These are phyloP conservation scores for Calcarisporium arbuscula DNA, from an alignment of 2,329 filamentous ascomycete species.

Conservation along the genomic window DNA sequence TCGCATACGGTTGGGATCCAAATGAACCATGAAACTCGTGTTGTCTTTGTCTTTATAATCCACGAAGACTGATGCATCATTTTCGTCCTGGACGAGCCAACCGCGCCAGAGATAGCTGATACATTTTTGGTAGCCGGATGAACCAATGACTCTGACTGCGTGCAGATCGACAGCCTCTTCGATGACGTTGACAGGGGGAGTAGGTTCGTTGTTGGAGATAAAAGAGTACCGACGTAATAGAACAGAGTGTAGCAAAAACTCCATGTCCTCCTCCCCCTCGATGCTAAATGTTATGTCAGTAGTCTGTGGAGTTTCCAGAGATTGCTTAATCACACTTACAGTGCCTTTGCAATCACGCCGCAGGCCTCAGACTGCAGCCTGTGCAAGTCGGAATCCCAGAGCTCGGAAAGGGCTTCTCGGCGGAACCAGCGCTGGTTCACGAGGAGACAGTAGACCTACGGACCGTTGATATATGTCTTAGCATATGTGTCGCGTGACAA, in stretches of 20 bases:
- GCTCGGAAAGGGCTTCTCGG: constrained; percentile 69
- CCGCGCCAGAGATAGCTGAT: constrained; percentile 89
- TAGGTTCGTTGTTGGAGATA: constrained; percentile 63
- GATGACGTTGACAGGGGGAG: constrained; percentile 76
- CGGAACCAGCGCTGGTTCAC: constrained; percentile 69
- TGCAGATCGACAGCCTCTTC: constrained; percentile 93
- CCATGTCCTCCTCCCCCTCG: constrained; percentile 72
- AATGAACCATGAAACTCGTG: constrained; percentile 69
- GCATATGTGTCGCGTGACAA: too few species aligned
- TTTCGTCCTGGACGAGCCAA: constrained; percentile 93
- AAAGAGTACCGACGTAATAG: constrained; percentile 87
- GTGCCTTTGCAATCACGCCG: constrained; percentile 82
- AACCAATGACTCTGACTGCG: constrained; percentile 80
- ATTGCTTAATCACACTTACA: constrained; percentile 34
- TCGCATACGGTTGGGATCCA: constrained; percentile 92
- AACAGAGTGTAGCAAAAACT: constrained; percentile 73
- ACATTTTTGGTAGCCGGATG: constrained; percentile 92
- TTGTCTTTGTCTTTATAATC: constrained; percentile 80
- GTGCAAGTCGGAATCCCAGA: constrained; percentile 90
- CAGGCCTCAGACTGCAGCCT: constrained; percentile 73
- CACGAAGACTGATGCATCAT: constrained; percentile 83
- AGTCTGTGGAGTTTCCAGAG: background rate
- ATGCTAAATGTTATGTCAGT: constrained; percentile 47
- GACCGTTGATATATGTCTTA: too few species aligned
- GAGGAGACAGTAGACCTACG: constrained; percentile 65